A percentile compares a stretch with the other conserved stretches of the same genome.
phyloP scores from a whole-genome alignment of 306 rosid genomes.

The Cicer arietinum region DNA sequence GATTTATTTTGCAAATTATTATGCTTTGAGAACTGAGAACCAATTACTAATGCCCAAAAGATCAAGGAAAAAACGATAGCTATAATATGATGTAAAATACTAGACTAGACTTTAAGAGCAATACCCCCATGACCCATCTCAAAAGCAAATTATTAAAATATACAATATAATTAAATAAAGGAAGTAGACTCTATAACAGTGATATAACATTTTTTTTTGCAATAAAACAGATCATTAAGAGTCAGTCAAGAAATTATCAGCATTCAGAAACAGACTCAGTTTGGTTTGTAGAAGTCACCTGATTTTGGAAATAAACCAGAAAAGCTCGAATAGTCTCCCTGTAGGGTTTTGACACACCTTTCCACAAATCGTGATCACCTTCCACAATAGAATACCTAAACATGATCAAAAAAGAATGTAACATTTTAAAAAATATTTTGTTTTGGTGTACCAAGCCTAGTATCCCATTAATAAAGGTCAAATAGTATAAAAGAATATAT shows the following conservation, averaged over 20 bases:
- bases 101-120: slow-evolving; percentile 17
- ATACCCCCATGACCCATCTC: neutral
- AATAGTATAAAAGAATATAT: slow-evolving; percentile 3
- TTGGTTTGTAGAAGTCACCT: slow-evolving; percentile 55
- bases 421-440: neutral
- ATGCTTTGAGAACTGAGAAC: neutral
- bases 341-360: slow-evolving; percentile 84
- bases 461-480: slow-evolving; percentile 13
- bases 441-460: neutral
- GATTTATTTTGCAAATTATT: neutral
- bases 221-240: slow-evolving; percentile 3
- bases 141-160: slow-evolving; percentile 2
- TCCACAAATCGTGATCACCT: slow-evolving; percentile 86
- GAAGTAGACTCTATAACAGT: neutral
- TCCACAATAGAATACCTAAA: slow-evolving; percentile 88
- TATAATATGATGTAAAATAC: neutral
- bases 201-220: slow-evolving; percentile 4
- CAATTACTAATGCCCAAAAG: neutral
- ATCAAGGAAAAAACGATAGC: too few species aligned
- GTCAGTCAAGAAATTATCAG: slow-evolving; percentile 25
- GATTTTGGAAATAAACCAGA: slow-evolving; percentile 87
- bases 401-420: slow-evolving; percentile 11
- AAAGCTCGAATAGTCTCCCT: slow-evolving; percentile 96
- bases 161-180: neutral
- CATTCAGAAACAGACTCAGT: slow-evolving; percentile 21